A percentile compares a stretch with the other conserved stretches of the same genome.
These are phyloP conservation scores for Chaetoscypha palmicola DNA, from an alignment of 2,329 filamentous ascomycete species.

Conservation along the genomic window DNA sequence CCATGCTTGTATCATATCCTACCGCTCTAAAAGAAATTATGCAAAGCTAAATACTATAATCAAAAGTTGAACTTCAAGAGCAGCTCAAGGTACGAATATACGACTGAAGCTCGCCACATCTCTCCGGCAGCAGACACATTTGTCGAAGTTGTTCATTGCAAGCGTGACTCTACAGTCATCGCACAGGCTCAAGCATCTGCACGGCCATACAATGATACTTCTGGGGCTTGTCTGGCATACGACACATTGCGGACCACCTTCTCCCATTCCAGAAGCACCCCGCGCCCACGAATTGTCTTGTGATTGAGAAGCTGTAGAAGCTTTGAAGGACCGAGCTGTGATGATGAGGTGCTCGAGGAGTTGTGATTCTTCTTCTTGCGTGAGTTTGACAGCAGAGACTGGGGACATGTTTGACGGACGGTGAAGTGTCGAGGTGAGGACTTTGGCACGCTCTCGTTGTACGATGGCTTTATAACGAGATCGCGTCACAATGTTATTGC, in stretches of 20 bases:
- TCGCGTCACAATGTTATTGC: slow-evolving; percentile 69
- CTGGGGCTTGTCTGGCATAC: slow-evolving; percentile 84
- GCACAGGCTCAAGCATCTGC: slow-evolving; percentile 86
- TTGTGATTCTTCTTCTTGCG: slow-evolving; percentile 51
- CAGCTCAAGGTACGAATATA: slow-evolving; percentile 76
- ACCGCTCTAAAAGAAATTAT: too few species aligned
- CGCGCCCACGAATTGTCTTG: slow-evolving; percentile 50
- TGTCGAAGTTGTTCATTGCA: slow-evolving; percentile 95
- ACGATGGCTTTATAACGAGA: slow-evolving; percentile 65
- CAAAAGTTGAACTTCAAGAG: too few species aligned
- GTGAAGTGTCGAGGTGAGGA: slow-evolving; percentile 48
- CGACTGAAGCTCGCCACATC: slow-evolving; percentile 85
- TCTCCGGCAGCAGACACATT: slow-evolving; percentile 87
- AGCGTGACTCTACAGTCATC: slow-evolving; percentile 91
- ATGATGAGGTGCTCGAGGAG: slow-evolving; percentile 55
- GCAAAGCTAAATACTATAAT: too few species aligned
- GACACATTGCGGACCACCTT: slow-evolving; percentile 76
- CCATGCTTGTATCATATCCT: too few species aligned
- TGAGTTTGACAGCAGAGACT: slow-evolving; percentile 37
- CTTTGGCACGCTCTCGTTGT: slow-evolving; percentile 60
- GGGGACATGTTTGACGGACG: slow-evolving; percentile 31
- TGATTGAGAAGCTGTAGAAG: slow-evolving; percentile 10
- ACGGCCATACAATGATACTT: slow-evolving; percentile 93
- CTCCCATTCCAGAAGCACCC: slow-evolving; percentile 67
- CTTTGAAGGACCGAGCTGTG: slow-evolving; percentile 22